Base-by-base conservation (phyloP, 306 rosid species). In the Acacia melanoxylon region DNA sequence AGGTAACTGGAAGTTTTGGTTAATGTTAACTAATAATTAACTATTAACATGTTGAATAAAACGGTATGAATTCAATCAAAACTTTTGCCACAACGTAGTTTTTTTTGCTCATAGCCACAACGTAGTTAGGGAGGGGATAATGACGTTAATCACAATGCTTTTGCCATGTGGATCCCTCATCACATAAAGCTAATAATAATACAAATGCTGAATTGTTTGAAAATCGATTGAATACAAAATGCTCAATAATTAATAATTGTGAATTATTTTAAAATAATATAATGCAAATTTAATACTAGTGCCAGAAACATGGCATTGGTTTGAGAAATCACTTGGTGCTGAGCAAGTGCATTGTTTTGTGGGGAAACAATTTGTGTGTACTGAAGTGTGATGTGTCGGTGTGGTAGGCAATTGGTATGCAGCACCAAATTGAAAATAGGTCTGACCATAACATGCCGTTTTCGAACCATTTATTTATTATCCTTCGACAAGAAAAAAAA, bases 321-420 rank as follows among this genome's bases (percentile, higher is more conserved):
- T 19, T 17, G 59, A 17, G 22, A 17, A 51, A 16, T 1, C 59
- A 5, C 2, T 5, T 1, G 10, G 61, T 2, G 35, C 2, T 11
- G 61, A 6, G 20, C 46, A 2, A 6, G 11, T 35, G 78, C 78
- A 46, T 80, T 37, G 52, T 81, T 49, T 25, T 75, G 76, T 68
- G 61, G 84, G 62, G 24, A 20, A 54, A 54, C 62, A 29, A n/a
- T 29, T 2, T 54, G 27, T n/a, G 27, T 20, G 4, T 6, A 20
- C n/a, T 54, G 10, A 20, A 6, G 24, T 2, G 62, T n/a, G 22
- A 54, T 2, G 62, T 12, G 62, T 20, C n/a, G 6, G 25, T 11
- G 13, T 6, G 25, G 62, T 20, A 1, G 13, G 62, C 62, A 54
- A 20, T n/a, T 54, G 62, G 62, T 54, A 54, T 31, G 65, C 65